Conservation (phyloP, 345 rosid genomes). For the Eucalyptus sp. region DNA sequence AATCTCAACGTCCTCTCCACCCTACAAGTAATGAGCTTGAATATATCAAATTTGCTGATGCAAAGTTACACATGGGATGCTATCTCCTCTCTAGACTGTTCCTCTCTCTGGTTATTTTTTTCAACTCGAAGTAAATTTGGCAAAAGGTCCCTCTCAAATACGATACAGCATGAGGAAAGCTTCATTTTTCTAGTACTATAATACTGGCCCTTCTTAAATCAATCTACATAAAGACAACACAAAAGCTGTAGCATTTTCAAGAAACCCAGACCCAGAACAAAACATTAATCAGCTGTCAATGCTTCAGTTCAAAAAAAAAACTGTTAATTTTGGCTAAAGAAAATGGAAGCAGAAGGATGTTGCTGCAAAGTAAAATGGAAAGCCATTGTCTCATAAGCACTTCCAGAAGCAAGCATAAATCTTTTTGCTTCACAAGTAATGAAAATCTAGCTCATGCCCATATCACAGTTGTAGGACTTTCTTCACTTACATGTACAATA, state of each 20-base stretch:
- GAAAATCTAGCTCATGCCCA: not conserved
- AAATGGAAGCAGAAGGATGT: not conserved
- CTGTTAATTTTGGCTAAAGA: not conserved
- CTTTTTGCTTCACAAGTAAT: not conserved
- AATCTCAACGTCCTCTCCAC: conserved; percentile 65
- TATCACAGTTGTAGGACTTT: not conserved
- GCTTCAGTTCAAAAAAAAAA: not conserved
- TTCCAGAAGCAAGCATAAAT: not conserved
- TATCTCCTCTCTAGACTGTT: not conserved
- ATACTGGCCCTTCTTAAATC: not conserved
- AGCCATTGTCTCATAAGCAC: not conserved
- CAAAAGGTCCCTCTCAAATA: not conserved
- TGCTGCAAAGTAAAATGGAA: not conserved
- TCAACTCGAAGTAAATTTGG: not conserved
- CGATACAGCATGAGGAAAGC: not conserved
- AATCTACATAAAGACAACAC: not conserved
- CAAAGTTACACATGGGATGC: not conserved
- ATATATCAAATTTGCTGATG: not conserved
- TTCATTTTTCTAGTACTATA: not conserved
- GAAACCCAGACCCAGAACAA: not conserved
- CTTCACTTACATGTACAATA: not conserved
- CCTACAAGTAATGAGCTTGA: conserved; percentile 24
- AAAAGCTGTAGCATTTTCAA: not conserved
- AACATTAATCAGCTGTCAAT: not conserved
- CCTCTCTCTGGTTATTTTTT: not conserved